A percentile compares a stretch with the other conserved stretches of the same genome.
phyloP scores from a whole-genome alignment of 1,139 yeast genomes.

The Pichia sorboxylosa region DNA sequence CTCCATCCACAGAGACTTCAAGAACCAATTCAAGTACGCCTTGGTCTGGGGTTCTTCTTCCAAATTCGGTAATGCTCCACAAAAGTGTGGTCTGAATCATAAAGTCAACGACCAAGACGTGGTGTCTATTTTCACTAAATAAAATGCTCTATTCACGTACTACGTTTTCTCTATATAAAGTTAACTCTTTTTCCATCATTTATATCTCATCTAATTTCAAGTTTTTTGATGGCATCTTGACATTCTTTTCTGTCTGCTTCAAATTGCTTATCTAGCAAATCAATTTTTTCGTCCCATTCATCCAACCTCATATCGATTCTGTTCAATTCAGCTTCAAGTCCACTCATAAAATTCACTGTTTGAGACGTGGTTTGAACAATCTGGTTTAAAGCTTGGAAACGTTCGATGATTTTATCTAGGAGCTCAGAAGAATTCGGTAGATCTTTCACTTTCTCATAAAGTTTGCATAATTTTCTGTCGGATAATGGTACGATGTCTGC shows the following conservation, averaged over 20 bases:
- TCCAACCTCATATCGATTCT: conserved; percentile 11
- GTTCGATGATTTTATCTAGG: conserved; percentile 10
- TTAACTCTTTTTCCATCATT: not conserved
- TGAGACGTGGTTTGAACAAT: conserved; percentile 9
- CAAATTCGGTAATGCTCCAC: conserved; percentile 74
- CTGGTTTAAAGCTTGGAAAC: conserved; percentile 15
- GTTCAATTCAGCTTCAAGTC: conserved; percentile 11
- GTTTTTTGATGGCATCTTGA: conserved; percentile 7
- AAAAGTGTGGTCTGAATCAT: conserved; percentile 84
- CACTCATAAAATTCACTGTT: conserved; percentile 9
- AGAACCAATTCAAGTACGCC: conserved; percentile 85
- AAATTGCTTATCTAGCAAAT: conserved; percentile 10
- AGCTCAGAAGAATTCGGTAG: conserved; percentile 13
- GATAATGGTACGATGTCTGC: conserved; percentile 9
- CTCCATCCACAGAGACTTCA: conserved; percentile 85
- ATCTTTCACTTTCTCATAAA: conserved; percentile 13
- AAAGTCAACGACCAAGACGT: conserved; percentile 88
- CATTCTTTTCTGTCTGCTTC: conserved; percentile 6
- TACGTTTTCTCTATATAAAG: too few species aligned
- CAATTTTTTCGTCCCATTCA: conserved; percentile 16
- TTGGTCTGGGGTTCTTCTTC: conserved; percentile 95
- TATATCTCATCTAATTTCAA: not conserved
- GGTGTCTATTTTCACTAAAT: conserved; percentile 78
- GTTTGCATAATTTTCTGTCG: conserved; percentile 12
- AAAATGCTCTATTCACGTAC: conserved; percentile 7